These are phyloP conservation scores for Wolfiporia cocos DNA, from an alignment of 1,284 basidiomycete genomes.

Conservation along the genomic window DNA sequence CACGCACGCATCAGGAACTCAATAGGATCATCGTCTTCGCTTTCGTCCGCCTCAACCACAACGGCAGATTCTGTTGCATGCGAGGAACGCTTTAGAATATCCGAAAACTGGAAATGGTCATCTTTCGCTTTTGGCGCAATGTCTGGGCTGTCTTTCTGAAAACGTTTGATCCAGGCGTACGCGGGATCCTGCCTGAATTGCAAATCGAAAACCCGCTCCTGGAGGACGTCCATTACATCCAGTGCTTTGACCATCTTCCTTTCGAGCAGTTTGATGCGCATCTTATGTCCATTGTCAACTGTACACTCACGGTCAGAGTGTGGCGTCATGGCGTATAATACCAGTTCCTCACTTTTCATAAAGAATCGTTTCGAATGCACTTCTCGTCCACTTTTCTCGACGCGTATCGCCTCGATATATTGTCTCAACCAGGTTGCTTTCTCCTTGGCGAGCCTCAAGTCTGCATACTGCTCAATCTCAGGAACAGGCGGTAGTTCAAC, in stretches of 20 bases:
- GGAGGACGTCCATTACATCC: conserved; percentile 17
- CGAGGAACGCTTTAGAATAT: not conserved
- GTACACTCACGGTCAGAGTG: not conserved
- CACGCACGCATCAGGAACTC: conserved; percentile 17
- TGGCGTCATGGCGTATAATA: too few species aligned
- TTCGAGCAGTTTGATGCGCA: conserved; percentile 23
- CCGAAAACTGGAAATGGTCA: not conserved
- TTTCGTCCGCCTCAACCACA: conserved; percentile 1
- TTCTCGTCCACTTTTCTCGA: conserved; percentile 22
- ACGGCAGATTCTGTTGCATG: too few species aligned
- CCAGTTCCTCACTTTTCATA: conserved; percentile 17
- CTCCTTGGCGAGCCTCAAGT: conserved; percentile 13
- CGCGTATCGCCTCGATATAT: conserved; percentile 27
- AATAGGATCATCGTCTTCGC: conserved; percentile 23
- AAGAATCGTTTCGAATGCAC: conserved; percentile 23
- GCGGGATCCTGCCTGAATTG: conserved; percentile 12
- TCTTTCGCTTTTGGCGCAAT: not conserved
- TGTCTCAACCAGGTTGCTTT: conserved; percentile 19
- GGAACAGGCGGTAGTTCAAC: conserved; percentile 15
- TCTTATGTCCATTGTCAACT: conserved; percentile 26
- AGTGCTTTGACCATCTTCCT: conserved; percentile 22
- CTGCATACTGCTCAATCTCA: conserved; percentile 15
- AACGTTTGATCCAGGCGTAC: conserved; percentile 9
- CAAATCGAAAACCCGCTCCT: conserved; percentile 17
- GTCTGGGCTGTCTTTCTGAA: conserved; percentile 3